phyloP scores from a whole-genome alignment of 768 basidiomycete genomes.

The Phylloporus arenicola region DNA sequence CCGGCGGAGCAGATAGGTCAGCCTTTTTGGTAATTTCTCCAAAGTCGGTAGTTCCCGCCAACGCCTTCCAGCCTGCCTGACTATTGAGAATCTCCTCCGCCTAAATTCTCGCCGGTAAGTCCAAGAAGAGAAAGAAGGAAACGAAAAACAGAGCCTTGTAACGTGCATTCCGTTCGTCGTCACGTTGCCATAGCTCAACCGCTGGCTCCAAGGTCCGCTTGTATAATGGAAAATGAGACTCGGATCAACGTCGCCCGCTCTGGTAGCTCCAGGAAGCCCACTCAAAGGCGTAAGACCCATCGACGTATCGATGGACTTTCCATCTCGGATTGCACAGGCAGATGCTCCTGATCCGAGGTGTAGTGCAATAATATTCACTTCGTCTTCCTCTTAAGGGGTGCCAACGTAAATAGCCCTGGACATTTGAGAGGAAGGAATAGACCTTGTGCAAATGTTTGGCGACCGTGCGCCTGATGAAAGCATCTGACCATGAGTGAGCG shows the following conservation, averaged over 20 bases:
- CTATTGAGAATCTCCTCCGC: constrained; percentile 73
- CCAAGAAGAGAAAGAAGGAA: not conserved
- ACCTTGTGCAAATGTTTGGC: constrained; percentile 56
- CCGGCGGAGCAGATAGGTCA: constrained; percentile 16
- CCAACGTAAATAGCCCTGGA: not conserved
- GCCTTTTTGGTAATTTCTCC: constrained; percentile 53
- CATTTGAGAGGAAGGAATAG: not conserved
- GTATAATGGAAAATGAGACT: constrained; percentile 80
- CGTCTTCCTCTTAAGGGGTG: constrained; percentile 32
- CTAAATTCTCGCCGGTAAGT: constrained; percentile 22
- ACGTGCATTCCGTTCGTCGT: constrained; percentile 45
- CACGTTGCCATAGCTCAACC: constrained; percentile 47
- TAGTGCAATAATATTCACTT: constrained; percentile 71
- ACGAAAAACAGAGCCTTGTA: constrained; percentile 36
- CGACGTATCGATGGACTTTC: constrained; percentile 75
- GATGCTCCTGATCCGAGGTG: constrained; percentile 93
- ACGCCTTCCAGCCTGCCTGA: constrained; percentile 70
- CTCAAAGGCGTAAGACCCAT: constrained; percentile 93
- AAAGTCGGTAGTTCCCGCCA: constrained; percentile 82
- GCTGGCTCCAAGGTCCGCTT: constrained; percentile 41
- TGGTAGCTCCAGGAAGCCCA: constrained; percentile 85
- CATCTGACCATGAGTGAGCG: constrained; percentile 36
- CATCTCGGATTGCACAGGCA: constrained; percentile 66
- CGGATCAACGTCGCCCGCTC: constrained; percentile 79
- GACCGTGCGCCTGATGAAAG: constrained; percentile 63